A percentile compares a stretch with the other conserved stretches of the same genome.
phyloP scores from a whole-genome alignment of 495 filamentous ascomycete species.

The Hypomontagnella monticulosa region DNA sequence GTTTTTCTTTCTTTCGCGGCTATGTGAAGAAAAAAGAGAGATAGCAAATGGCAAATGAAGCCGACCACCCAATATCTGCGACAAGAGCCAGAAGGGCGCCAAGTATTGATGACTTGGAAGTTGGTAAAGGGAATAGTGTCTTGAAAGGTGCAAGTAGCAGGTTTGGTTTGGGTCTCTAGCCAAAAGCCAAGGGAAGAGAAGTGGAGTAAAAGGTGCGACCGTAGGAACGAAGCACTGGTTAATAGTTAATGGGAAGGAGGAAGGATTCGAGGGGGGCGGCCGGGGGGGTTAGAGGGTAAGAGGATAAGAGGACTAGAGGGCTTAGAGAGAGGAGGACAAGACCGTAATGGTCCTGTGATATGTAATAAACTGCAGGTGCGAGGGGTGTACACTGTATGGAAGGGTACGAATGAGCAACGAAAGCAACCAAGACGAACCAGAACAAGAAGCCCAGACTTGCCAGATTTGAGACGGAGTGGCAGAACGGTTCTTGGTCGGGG shows the following conservation, averaged over 20 bases:
- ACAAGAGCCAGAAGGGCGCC: slow-evolving; percentile 2
- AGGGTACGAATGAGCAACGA: no score
- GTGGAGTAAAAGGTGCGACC: slow-evolving; percentile 40
- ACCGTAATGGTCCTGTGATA: slow-evolving; percentile 6
- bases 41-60: slow-evolving; percentile 24
- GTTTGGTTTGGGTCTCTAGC: slow-evolving; percentile 28
- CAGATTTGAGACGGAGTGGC: slow-evolving; percentile 15
- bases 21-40: slow-evolving; percentile 8
- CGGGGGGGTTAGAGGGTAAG: no score
- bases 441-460: slow-evolving; percentile 1
- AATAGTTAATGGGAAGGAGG: slow-evolving; percentile 1
- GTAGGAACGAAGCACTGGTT: slow-evolving; percentile 18
- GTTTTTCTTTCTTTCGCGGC: neutral
- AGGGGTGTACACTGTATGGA: no score
- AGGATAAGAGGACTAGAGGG: no score
- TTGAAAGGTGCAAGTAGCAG: slow-evolving; percentile 20
- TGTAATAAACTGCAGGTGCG: slow-evolving; percentile 22
- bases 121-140: slow-evolving; percentile 32
- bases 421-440: no score
- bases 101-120: slow-evolving; percentile 30
- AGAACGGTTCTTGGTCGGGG: slow-evolving; percentile 26
- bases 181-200: slow-evolving; percentile 34
- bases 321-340: no score
- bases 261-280: slow-evolving; percentile 18
- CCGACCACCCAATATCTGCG: slow-evolving; percentile 18